Evolutionary conservation across 2,329 filamentous ascomycete genomes (phyloP).

Genomic region (Penicillium sclerotiorum): DNA sequence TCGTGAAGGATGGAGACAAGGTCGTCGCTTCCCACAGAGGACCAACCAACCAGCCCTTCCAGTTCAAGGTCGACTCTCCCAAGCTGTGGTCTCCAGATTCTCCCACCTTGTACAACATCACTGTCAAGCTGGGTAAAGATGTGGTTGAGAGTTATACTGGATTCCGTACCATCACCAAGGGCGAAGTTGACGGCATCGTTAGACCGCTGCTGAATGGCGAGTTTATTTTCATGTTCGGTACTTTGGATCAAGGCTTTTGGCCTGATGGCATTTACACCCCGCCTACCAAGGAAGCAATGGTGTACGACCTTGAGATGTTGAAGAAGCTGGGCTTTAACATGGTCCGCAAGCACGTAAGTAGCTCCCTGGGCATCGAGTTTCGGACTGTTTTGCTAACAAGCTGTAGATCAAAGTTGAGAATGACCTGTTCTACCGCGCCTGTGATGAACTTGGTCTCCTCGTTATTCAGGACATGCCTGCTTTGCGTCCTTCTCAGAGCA

Average conservation of each 20-base stretch:
- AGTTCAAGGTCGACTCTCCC: slow-evolving; percentile 58
- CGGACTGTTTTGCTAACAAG: neutral
- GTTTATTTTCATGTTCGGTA: slow-evolving; percentile 68
- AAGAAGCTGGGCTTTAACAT: slow-evolving; percentile 71
- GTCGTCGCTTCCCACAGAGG: slow-evolving; percentile 50
- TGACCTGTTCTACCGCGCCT: slow-evolving; percentile 68
- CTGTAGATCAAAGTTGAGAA: slow-evolving; percentile 66
- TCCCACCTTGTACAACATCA: slow-evolving; percentile 67
- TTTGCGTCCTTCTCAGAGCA: slow-evolving; percentile 48
- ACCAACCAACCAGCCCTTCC: slow-evolving; percentile 54
- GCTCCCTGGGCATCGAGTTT: neutral
- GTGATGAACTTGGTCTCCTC: slow-evolving; percentile 66
- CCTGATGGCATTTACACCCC: slow-evolving; percentile 69
- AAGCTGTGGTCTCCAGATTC: slow-evolving; percentile 67
- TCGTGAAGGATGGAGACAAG: slow-evolving; percentile 40
- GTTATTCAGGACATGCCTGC: slow-evolving; percentile 75
- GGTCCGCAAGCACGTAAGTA: slow-evolving; percentile 68
- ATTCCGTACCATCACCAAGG: slow-evolving; percentile 65
- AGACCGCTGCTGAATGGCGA: slow-evolving; percentile 69
- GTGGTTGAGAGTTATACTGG: slow-evolving; percentile 66
- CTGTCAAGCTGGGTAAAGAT: slow-evolving; percentile 57
- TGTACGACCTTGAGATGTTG: slow-evolving; percentile 64
- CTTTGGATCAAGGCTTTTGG: slow-evolving; percentile 72
- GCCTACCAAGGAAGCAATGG: slow-evolving; percentile 68
- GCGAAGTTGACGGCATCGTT: slow-evolving; percentile 59